Percentiles rank a stretch among this genome's conserved stretches.
Conservation (phyloP, 495 filamentous ascomycete genomes). For the Aspergillus sparsus region DNA sequence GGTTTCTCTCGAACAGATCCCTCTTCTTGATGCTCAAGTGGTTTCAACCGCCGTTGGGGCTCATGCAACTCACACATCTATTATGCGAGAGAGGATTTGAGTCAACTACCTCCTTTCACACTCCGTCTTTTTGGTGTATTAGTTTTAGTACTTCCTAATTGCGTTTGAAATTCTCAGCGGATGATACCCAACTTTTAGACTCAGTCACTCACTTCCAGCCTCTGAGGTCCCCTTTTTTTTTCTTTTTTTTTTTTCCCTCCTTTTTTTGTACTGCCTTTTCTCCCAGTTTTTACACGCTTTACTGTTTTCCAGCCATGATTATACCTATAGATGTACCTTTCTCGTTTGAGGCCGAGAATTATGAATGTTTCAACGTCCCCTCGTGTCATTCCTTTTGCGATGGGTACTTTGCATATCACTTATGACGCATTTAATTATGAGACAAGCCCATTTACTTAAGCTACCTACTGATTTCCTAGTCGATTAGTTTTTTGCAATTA, state of each 20-base stretch:
- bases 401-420: too few relatives aligned
- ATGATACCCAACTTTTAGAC: conserved; percentile 27
- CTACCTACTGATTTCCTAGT: too few relatives aligned
- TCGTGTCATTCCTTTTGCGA: too few relatives aligned
- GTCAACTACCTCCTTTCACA: conserved; percentile 1
- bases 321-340: neutral
- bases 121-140: conserved; percentile 1
- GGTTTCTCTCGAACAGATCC: conserved; percentile 29
- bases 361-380: too few relatives aligned
- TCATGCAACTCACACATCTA: conserved; percentile 13
- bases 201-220: conserved; percentile 11
- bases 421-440: too few relatives aligned
- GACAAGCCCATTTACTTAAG: too few relatives aligned
- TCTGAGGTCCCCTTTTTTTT: neutral
- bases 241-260: neutral
- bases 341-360: too few relatives aligned
- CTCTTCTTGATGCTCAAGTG: conserved; percentile 38
- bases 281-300: neutral
- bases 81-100: conserved; percentile 32
- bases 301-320: neutral
- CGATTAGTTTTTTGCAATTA: too few relatives aligned
- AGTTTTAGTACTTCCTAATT: conserved; percentile 9
- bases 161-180: conserved; percentile 11
- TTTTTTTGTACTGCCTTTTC: neutral
- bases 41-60: conserved; percentile 32